Base-by-base conservation (phyloP, 2,329 filamentous ascomycete species). In the Emericellopsis atlantica region DNA sequence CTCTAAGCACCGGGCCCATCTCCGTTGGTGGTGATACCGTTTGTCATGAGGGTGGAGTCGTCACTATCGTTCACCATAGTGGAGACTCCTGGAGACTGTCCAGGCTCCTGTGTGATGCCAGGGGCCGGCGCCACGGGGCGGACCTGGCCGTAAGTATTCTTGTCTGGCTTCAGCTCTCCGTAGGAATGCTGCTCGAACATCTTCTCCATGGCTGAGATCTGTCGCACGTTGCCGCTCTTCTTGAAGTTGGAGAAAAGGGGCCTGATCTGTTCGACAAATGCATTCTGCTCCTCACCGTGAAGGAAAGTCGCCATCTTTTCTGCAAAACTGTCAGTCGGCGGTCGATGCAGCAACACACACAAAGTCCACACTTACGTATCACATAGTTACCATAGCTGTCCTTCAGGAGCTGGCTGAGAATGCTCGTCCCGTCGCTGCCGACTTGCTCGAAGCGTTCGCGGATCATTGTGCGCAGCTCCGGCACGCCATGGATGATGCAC, bases 361-460 rank as follows among this genome's bases (percentile, higher is more conserved):
- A 54, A 49, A 35, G 31, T 21, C 15, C n/a, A 26, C 5, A 59
- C 87, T 78, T 76, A 94, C 88, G 90, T 46, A 96, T 83, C 6
- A 96, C 90, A 56, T 96, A 98, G 59, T 98, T 98, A 45, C 86
- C 92, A 57, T 81, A 96, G 48, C 86, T 83, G 56, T 98, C 90
- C 48, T 81, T 84, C 72, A 95, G 88, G 62, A 95, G 71, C 18
- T 74, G 69, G 46, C 82, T 72, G 32, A 96, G 64, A n/a, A 79
- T 76, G 42, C 70, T 81, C 42, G 79, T 76, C 11, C 83, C 83
- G 35, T 83, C 75, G 7, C 73, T 70, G 40, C 75, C 74, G 14
- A 69, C 56, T 2, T 69, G 68, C 2, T 72, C 79, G 22, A 89
- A 65, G 44, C 75, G 69, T 39, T 67, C 65, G 40, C 84, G 74